Evolutionary conservation across 768 basidiomycete species (phyloP).

Genomic region (Hygrophorus pudorinus): DNA sequence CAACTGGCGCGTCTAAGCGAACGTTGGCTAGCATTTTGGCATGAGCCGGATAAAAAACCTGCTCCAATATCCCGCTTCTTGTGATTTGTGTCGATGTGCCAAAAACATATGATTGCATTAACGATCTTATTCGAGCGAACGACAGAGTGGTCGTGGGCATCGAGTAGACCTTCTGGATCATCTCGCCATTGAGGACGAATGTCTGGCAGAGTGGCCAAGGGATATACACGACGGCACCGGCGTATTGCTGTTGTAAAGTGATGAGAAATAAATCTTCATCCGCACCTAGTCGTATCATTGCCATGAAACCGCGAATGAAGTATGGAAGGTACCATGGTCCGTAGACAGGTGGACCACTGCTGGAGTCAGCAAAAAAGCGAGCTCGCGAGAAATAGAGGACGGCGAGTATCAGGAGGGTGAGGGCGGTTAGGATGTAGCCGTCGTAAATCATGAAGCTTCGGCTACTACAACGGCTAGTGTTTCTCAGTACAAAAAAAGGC

Average conservation of each 20-base stretch:
- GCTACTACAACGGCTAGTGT: too few relatives aligned
- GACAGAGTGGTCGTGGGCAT: slow-evolving; percentile 2
- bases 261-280: slow-evolving; percentile 4
- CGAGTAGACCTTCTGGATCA: slow-evolving; percentile 5
- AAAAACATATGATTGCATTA: too few relatives aligned
- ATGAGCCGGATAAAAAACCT: too few relatives aligned
- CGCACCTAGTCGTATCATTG: slow-evolving; percentile 2
- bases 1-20: too few relatives aligned
- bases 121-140: not conserved
- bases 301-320: not conserved
- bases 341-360: not conserved
- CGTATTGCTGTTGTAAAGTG: not conserved
- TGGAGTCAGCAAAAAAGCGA: not conserved
- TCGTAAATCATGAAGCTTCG: too few relatives aligned
- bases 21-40: too few relatives aligned
- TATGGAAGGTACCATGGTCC: slow-evolving; percentile 6
- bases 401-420: too few relatives aligned
- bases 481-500: too few relatives aligned
- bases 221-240: not conserved
- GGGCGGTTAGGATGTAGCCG: too few relatives aligned
- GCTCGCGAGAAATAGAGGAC: too few relatives aligned
- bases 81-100: too few relatives aligned
- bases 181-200: slow-evolving; percentile 2
- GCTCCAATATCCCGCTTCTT: too few relatives aligned
- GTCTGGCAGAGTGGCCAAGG: slow-evolving; percentile 5